phyloP scores from a whole-genome alignment of 805 yeast species.

The Saturnispora diversa region DNA sequence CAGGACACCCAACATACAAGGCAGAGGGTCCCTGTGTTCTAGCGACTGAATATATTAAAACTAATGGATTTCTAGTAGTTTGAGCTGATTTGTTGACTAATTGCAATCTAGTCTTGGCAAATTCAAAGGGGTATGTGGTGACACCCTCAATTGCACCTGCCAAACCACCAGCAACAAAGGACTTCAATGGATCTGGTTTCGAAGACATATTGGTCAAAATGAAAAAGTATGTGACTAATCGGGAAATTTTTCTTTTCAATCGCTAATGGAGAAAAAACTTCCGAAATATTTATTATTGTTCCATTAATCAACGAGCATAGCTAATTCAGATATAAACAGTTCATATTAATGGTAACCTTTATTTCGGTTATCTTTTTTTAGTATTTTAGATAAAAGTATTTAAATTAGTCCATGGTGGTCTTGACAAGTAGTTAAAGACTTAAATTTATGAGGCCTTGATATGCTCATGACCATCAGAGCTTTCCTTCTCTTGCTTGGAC shows the following conservation, averaged over 20 bases:
- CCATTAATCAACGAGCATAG: no score
- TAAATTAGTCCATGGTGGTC: no score
- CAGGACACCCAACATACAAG: slow-evolving; percentile 92
- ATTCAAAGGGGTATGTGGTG: slow-evolving; percentile 92
- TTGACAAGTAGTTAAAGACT: no score
- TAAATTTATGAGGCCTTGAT: not conserved
- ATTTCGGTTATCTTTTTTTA: no score
- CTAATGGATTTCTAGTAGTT: slow-evolving; percentile 71
- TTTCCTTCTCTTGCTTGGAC: slow-evolving; percentile 12
- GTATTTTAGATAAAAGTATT: no score
- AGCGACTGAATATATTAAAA: slow-evolving; percentile 66
- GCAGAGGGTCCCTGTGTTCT: slow-evolving; percentile 71
- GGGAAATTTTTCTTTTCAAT: not conserved
- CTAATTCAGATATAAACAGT: no score
- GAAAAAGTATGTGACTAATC: slow-evolving; percentile 2
- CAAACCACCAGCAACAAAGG: slow-evolving; percentile 90
- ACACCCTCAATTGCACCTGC: slow-evolving; percentile 96
- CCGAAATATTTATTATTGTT: no score
- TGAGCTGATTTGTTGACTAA: slow-evolving; percentile 57
- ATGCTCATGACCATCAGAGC: slow-evolving; percentile 6
- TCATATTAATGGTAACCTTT: no score
- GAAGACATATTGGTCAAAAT: not conserved
- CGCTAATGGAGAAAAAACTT: no score
- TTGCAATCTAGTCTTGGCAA: slow-evolving; percentile 91
- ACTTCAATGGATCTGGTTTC: slow-evolving; percentile 58